Conservation (phyloP, 352 stramenopile genomes). For the Aphanomyces astaci region DNA sequence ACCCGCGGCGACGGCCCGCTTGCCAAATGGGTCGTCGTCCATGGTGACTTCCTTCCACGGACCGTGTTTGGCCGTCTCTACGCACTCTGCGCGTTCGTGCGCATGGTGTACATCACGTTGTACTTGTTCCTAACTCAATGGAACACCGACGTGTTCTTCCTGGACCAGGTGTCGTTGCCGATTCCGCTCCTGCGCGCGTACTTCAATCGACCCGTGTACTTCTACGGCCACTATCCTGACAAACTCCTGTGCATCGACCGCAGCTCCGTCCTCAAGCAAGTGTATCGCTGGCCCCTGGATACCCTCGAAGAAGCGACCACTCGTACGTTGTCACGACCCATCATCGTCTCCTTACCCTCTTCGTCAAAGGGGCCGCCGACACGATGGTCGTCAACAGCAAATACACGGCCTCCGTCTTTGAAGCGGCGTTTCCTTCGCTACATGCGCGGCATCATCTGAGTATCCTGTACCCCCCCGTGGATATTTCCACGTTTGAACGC, state of each 20-base stretch:
- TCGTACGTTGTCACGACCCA: background rate
- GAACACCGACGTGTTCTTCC: constrained; percentile 66
- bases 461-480: constrained; percentile 94
- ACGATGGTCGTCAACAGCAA: constrained; percentile 96
- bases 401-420: constrained; percentile 90
- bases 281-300: constrained; percentile 91
- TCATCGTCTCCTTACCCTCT: background rate
- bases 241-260: constrained; percentile 86
- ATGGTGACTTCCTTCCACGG: constrained; percentile 91
- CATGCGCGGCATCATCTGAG: constrained; percentile 41
- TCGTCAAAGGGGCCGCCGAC: constrained; percentile 29
- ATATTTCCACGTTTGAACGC: constrained; percentile 60
- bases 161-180: constrained; percentile 75
- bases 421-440: constrained; percentile 81
- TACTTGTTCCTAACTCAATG: constrained; percentile 35
- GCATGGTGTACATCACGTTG: constrained; percentile 90
- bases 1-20: constrained; percentile 75
- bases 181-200: constrained; percentile 61
- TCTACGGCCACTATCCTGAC: constrained; percentile 99
- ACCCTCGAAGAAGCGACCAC: constrained; percentile 87
- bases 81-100: constrained; percentile 89
- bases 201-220: constrained; percentile 84
- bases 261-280: constrained; percentile 53
- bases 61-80: constrained; percentile 84
- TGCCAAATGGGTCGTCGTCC: constrained; percentile 72